Conservation (phyloP, 352 stramenopile genomes). For the Phytophthora pinifolia region DNA sequence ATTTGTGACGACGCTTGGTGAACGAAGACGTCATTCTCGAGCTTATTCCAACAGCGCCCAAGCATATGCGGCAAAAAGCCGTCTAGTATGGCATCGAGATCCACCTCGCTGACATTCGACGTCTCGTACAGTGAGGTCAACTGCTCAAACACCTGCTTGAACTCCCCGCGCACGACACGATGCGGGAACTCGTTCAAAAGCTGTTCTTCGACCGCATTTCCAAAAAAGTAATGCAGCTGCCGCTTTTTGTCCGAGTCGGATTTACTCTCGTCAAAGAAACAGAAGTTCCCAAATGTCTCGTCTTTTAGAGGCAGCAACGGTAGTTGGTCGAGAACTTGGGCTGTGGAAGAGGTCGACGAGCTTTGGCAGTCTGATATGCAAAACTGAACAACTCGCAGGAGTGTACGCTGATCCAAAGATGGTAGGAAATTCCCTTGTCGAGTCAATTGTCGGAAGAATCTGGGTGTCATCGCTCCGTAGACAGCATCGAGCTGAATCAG, state of each 20-base stretch:
- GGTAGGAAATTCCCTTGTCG: constrained; percentile 38
- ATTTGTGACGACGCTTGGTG: constrained; percentile 16
- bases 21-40: constrained; percentile 30
- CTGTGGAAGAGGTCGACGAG: neutral
- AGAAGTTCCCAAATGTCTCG: constrained; percentile 42
- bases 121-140: constrained; percentile 38
- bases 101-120: constrained; percentile 49
- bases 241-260: constrained; percentile 7
- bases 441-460: constrained; percentile 52
- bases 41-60: constrained; percentile 33
- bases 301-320: constrained; percentile 50
- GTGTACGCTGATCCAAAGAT: constrained; percentile 23
- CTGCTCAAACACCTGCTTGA: constrained; percentile 47
- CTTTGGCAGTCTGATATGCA: constrained; percentile 40
- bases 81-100: constrained; percentile 30
- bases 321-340: constrained; percentile 36
- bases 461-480: constrained; percentile 53
- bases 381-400: constrained; percentile 48
- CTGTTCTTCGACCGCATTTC: constrained; percentile 45
- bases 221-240: constrained; percentile 41
- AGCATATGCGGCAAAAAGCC: constrained; percentile 49
- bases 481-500: constrained; percentile 53
- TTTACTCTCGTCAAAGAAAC: constrained; percentile 17
- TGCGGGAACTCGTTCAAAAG: constrained; percentile 48
- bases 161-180: constrained; percentile 38